Percentiles rank a stretch among this genome's conserved stretches.
phyloP scores from a whole-genome alignment of 208 protist genomes.

The Wallacemonas sp. region DNA sequence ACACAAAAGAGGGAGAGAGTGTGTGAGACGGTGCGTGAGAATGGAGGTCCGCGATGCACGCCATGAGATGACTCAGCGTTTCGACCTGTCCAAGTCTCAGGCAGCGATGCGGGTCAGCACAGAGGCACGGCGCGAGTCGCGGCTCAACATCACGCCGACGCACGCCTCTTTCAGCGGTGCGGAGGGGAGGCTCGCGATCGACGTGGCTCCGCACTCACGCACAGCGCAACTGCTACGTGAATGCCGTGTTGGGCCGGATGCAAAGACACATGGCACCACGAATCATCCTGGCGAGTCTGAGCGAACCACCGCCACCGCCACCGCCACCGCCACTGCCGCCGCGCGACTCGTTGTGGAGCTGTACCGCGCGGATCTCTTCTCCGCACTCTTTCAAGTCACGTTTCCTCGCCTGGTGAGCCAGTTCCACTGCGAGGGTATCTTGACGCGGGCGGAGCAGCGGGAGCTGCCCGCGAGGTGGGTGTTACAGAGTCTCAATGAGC shows the following conservation, averaged over 20 bases:
- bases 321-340: no score
- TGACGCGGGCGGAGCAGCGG: not conserved
- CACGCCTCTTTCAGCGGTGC: not conserved
- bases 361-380: not conserved
- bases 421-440: conserved; percentile 4
- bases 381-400: not conserved
- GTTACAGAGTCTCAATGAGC: conserved; percentile 56
- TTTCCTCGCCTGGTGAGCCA: not conserved
- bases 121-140: no score
- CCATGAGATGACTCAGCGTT: conserved; percentile 12
- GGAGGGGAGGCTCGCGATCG: no score
- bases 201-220: not conserved
- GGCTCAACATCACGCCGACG: no score
- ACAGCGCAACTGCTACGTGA: conserved; percentile 1
- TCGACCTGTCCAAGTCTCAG: conserved; percentile 3
- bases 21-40: not conserved
- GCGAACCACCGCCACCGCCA: no score
- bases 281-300: no score
- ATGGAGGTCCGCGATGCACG: conserved; percentile 18
- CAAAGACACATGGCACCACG: no score
- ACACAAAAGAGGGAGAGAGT: conserved; percentile 1
- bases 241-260: no score
- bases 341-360: not conserved
- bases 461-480: conserved; percentile 74
- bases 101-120: not conserved